Percentiles rank a stretch among this genome's conserved stretches.
Conservation (phyloP, 2,329 filamentous ascomycete genomes). For the Pseudocercospora vitis region DNA sequence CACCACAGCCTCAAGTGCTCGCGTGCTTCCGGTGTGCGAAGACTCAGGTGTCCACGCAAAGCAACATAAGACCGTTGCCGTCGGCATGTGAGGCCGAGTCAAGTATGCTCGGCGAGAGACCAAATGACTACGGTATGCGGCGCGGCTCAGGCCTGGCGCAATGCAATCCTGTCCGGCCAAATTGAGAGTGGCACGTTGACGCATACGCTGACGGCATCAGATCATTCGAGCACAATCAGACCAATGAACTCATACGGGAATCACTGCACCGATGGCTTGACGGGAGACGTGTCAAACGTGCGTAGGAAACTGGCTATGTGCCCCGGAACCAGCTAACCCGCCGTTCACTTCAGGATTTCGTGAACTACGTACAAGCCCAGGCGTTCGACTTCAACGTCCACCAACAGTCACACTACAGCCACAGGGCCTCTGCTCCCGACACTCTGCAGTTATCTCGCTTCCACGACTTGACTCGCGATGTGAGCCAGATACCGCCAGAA, state of each 20-base stretch:
- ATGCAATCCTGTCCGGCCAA: not conserved
- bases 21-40: not conserved
- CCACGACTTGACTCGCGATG: slow-evolving; percentile 8
- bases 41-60: not conserved
- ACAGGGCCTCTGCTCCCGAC: slow-evolving; percentile 5
- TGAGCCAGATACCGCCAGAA: slow-evolving; percentile 12
- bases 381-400: not conserved
- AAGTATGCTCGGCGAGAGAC: not conserved
- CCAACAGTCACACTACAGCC: not conserved
- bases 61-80: not conserved
- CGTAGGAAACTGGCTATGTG: not conserved
- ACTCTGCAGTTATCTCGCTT: slow-evolving; percentile 7
- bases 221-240: not conserved
- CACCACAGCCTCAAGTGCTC: not conserved
- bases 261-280: not conserved
- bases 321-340: not conserved
- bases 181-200: not conserved
- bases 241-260: slow-evolving; percentile 1
- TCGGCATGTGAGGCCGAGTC: not conserved
- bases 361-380: not conserved
- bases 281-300: not conserved
- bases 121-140: not conserved
- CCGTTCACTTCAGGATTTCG: not conserved
- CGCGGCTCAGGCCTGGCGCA: not conserved
- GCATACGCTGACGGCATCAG: not conserved